Percentiles rank a stretch among this genome's conserved stretches.
Conservation (phyloP, 75 land plant species). For the Pseudotsuga menziesii region DNA sequence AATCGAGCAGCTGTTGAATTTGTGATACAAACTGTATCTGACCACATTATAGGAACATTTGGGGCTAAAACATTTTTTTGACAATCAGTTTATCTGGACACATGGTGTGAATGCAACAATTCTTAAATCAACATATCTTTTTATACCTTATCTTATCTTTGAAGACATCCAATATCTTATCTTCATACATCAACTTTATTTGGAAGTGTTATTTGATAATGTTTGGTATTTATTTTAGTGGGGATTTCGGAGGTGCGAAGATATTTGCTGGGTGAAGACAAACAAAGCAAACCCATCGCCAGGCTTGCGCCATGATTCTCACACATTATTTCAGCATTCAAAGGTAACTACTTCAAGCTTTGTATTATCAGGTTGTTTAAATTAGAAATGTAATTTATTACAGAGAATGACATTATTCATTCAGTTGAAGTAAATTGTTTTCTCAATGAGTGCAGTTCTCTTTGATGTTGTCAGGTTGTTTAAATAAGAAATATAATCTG, state of each 20-base stretch:
- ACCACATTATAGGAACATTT: neutral
- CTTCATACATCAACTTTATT: neutral
- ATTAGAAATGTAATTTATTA: neutral
- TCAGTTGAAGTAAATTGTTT: neutral
- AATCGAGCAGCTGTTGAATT: neutral
- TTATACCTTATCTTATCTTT: too few relatives aligned
- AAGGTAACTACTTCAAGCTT: slow-evolving; percentile 44
- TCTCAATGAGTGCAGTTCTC: neutral
- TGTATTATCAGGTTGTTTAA: neutral
- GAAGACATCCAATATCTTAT: too few relatives aligned
- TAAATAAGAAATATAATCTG: neutral
- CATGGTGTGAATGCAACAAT: too few relatives aligned
- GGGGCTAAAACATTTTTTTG: neutral
- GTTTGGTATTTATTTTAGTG: slow-evolving; percentile 48
- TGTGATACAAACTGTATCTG: neutral
- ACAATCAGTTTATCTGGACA: too few relatives aligned
- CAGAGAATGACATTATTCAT: too few relatives aligned
- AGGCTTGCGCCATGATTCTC: slow-evolving; percentile 91
- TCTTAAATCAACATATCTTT: too few relatives aligned
- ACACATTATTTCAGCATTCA: slow-evolving; percentile 93
- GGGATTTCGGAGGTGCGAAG: slow-evolving; percentile 99
- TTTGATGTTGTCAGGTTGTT: slow-evolving; percentile 1
- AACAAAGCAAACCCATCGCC: slow-evolving; percentile 91
- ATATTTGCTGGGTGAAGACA: slow-evolving; percentile 99
- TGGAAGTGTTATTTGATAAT: neutral